A percentile compares a stretch with the other conserved stretches of the same genome.
phyloP scores from a whole-genome alignment of 2,329 filamentous ascomycete species.

The Paecilomyces niveus region DNA sequence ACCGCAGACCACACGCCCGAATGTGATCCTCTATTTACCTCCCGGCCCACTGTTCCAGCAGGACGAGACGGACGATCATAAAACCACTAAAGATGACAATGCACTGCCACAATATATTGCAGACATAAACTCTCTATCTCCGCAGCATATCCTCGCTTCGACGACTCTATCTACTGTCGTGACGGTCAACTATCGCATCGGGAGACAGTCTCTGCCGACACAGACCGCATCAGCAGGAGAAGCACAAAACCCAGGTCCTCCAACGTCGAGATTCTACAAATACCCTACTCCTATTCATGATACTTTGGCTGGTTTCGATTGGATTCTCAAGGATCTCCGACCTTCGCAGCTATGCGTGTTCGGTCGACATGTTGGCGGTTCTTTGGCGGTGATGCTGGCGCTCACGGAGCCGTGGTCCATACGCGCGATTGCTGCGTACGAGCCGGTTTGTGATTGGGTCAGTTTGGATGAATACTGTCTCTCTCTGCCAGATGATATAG shows the following conservation, averaged over 20 bases:
- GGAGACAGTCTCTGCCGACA: slow-evolving; percentile 4
- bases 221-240: neutral
- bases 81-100: neutral
- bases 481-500: slow-evolving; percentile 2
- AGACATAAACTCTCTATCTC: slow-evolving; percentile 3
- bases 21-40: slow-evolving; percentile 32
- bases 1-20: slow-evolving; percentile 7
- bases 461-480: slow-evolving; percentile 34
- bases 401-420: slow-evolving; percentile 32
- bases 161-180: slow-evolving; percentile 28
- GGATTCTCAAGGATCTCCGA: slow-evolving; percentile 25
- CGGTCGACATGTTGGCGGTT: slow-evolving; percentile 33
- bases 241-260: neutral
- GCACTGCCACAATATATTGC: neutral
- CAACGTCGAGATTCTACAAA: slow-evolving; percentile 12
- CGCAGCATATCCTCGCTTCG: slow-evolving; percentile 22
- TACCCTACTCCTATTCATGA: slow-evolving; percentile 34
- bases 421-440: slow-evolving; percentile 23
- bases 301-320: slow-evolving; percentile 32
- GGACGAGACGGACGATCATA: neutral
- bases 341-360: slow-evolving; percentile 22
- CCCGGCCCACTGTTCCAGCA: slow-evolving; percentile 24
- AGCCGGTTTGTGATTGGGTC: slow-evolving; percentile 34
- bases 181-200: slow-evolving; percentile 36
- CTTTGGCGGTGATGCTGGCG: slow-evolving; percentile 36